phyloP scores from a whole-genome alignment of 306 rosid genomes.

The Pyrus bretschneideri region DNA sequence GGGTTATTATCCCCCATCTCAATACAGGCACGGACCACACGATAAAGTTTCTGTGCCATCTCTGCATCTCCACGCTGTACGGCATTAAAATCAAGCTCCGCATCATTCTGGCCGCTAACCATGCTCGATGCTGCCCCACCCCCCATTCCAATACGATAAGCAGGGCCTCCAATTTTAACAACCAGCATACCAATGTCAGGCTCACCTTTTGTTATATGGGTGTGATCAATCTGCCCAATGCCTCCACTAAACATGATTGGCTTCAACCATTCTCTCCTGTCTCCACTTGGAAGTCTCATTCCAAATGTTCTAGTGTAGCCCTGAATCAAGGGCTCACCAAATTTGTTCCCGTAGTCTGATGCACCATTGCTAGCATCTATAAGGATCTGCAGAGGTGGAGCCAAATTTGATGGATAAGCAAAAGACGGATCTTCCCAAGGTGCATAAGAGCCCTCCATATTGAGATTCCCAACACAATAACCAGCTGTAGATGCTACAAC shows the following conservation, averaged over 20 bases:
- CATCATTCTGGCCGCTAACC: conserved; percentile 96
- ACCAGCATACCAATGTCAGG: conserved; percentile 86
- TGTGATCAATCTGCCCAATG: conserved; percentile 83
- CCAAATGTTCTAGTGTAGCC: conserved; percentile 94
- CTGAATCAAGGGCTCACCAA: conserved; percentile 97
- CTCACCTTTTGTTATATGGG: conserved; percentile 72
- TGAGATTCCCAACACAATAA: conserved; percentile 94
- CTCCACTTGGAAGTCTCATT: conserved; percentile 89
- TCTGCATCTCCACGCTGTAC: conserved; percentile 98
- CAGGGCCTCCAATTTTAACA: conserved; percentile 95
- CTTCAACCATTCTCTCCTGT: conserved; percentile 94
- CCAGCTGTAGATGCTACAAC: conserved; percentile 92
- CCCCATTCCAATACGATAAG: conserved; percentile 94
- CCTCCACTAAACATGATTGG: conserved; percentile 96
- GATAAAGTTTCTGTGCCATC: conserved; percentile 89
- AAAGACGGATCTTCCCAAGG: conserved; percentile 93
- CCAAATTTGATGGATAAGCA: conserved; percentile 75
- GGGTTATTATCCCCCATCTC: conserved; percentile 91
- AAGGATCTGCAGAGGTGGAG: conserved; percentile 78
- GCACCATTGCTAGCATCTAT: conserved; percentile 89
- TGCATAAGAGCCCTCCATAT: conserved; percentile 55
- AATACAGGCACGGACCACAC: conserved; percentile 88
- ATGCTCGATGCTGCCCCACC: conserved; percentile 97
- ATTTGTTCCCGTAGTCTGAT: conserved; percentile 92
- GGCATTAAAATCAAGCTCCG: conserved; percentile 91